These are phyloP conservation scores for Pharus latifolius DNA, from an alignment of 176 grass and related monocot genomes.

Conservation along the genomic window DNA sequence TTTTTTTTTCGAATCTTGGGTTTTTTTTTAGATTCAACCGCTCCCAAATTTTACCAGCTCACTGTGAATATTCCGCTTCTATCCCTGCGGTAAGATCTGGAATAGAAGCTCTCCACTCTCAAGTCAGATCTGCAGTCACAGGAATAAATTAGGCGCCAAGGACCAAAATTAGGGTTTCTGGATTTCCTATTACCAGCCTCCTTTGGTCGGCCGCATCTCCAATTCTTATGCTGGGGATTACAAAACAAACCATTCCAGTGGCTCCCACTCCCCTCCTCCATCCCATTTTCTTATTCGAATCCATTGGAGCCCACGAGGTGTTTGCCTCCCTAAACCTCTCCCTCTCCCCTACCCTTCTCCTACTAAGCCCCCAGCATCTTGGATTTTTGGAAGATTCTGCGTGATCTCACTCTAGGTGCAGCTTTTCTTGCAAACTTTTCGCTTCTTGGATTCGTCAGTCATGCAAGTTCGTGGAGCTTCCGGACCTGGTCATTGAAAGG, in stretches of 20 bases:
- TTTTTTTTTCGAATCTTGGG: too few species aligned
- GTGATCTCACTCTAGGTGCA: constrained; percentile 1
- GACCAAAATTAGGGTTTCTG: constrained; percentile 15
- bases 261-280: constrained; percentile 8
- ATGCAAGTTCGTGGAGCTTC: constrained; percentile 9
- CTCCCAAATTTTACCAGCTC: not conserved
- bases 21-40: too few species aligned
- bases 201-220: constrained; percentile 26
- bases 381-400: constrained; percentile 24
- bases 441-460: constrained; percentile 9
- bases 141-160: not conserved
- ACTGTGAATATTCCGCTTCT: constrained; percentile 31
- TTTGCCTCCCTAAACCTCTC: constrained; percentile 34
- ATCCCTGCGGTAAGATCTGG: constrained; percentile 27
- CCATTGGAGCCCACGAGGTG: constrained; percentile 47
- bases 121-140: constrained; percentile 42
- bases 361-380: not conserved
- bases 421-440: constrained; percentile 24
- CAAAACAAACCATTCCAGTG: constrained; percentile 29
- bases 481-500: not conserved
- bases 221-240: constrained; percentile 28
- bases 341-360: not conserved
- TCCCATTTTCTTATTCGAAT: constrained; percentile 35
- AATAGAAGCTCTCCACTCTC: constrained; percentile 7
- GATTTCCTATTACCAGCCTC: not conserved